Evolutionary conservation across 2,329 filamentous ascomycete species (phyloP).

Genomic region (Sclerotiophoma versabilis): DNA sequence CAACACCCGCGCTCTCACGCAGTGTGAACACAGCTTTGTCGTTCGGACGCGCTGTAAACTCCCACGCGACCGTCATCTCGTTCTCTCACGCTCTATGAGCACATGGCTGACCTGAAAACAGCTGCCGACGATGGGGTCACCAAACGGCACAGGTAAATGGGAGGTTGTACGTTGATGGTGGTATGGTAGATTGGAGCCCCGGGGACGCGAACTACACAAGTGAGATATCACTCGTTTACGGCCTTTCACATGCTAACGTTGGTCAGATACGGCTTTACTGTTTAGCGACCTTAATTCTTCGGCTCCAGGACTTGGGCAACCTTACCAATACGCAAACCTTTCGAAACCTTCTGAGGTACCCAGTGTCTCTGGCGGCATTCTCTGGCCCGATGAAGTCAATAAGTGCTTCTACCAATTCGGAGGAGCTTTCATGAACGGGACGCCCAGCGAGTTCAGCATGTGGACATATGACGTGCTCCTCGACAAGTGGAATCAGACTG

Average conservation of each 20-base stretch:
- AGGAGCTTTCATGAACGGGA: constrained; percentile 58
- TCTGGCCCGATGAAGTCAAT: constrained; percentile 69
- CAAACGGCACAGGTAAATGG: constrained; percentile 67
- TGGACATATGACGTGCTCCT: constrained; percentile 66
- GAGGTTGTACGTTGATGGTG: constrained; percentile 69
- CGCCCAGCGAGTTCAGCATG: constrained; percentile 58
- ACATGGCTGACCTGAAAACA: constrained; percentile 5
- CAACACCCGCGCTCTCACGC: not conserved
- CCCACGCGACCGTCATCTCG: not conserved
- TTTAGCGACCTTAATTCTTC: constrained; percentile 64
- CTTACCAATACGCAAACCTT: constrained; percentile 63
- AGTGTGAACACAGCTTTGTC: not conserved
- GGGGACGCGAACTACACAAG: constrained; percentile 59
- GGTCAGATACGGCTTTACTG: constrained; percentile 60
- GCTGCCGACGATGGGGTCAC: constrained; percentile 59
- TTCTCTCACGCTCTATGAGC: not conserved
- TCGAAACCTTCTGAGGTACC: constrained; percentile 67
- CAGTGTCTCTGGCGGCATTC: constrained; percentile 54
- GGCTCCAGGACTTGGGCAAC: constrained; percentile 52
- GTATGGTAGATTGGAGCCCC: constrained; percentile 63
- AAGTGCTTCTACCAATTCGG: constrained; percentile 70
- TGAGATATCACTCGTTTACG: constrained; percentile 30
- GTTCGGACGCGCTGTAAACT: not conserved
- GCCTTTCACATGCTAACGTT: not conserved
- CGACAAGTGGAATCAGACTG: constrained; percentile 62